Percentiles rank a stretch among this genome's conserved stretches.
These are phyloP conservation scores for Suillus subaureus DNA, from an alignment of 768 basidiomycete species.

Conservation along the genomic window DNA sequence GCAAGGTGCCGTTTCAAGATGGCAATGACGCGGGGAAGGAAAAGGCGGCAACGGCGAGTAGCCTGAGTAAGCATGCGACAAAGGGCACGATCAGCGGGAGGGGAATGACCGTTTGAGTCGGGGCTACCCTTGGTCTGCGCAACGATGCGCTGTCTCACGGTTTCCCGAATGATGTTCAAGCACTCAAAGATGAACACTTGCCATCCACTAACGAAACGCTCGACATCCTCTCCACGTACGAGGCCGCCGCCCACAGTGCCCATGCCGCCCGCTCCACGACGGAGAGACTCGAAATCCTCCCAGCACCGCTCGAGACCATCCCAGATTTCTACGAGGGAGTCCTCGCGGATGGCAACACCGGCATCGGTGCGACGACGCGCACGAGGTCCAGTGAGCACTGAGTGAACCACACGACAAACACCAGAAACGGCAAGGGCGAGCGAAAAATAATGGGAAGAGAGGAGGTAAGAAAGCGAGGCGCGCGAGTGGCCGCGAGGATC, in stretches of 20 bases:
- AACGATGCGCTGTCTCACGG: conserved; percentile 64
- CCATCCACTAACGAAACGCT: conserved; percentile 82
- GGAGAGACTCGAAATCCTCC: conserved; percentile 78
- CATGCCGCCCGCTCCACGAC: conserved; percentile 45
- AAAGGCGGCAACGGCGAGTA: conserved; percentile 46
- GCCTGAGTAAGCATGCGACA: conserved; percentile 52
- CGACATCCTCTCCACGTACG: conserved; percentile 53
- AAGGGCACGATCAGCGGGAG: conserved; percentile 49
- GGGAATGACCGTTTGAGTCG: conserved; percentile 39
- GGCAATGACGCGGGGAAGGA: conserved; percentile 52
- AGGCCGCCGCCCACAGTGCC: conserved; percentile 37
- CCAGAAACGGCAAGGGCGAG: conserved; percentile 75
- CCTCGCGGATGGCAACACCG: conserved; percentile 57
- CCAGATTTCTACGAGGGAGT: conserved; percentile 80
- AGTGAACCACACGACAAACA: conserved; percentile 78
- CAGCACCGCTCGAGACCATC: conserved; percentile 78
- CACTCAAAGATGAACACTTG: conserved; percentile 93
- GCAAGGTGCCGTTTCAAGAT: conserved; percentile 54
- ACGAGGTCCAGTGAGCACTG: conserved; percentile 75
- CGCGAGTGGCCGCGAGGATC: conserved; percentile 29
- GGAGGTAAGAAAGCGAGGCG: conserved; percentile 48
- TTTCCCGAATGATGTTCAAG: conserved; percentile 85
- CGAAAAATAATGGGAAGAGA: conserved; percentile 61
- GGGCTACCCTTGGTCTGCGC: conserved; percentile 40
- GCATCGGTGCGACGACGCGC: conserved; percentile 61